These are phyloP conservation scores for Astrothelium macrocarpum DNA, from an alignment of 495 filamentous ascomycete genomes.

Conservation along the genomic window DNA sequence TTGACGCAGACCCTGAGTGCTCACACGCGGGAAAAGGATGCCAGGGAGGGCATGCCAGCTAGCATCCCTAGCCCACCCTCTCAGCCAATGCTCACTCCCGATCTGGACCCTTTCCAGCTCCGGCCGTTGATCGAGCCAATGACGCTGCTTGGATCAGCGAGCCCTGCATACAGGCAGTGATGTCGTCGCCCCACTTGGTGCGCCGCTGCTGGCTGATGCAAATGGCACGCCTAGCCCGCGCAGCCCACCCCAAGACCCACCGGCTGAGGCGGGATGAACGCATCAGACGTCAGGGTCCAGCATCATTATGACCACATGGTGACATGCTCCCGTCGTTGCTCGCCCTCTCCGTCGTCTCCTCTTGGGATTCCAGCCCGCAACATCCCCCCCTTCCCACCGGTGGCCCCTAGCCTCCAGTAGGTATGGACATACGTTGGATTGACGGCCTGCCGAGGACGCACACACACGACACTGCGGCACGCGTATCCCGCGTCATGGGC, in stretches of 20 bases:
- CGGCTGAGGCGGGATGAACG: neutral
- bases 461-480: too few relatives aligned
- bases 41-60: neutral
- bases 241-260: neutral
- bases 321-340: neutral
- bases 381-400: too few relatives aligned
- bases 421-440: too few relatives aligned
- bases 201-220: too few relatives aligned
- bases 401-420: too few relatives aligned
- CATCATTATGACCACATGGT: neutral
- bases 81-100: neutral
- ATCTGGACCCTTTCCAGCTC: neutral
- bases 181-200: neutral
- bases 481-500: too few relatives aligned
- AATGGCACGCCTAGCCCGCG: neutral
- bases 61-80: neutral
- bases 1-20: neutral
- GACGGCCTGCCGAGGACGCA: too few relatives aligned
- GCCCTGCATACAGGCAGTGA: neutral
- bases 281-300: neutral
- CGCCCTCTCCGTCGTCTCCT: neutral
- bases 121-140: neutral
- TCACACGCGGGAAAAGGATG: too few relatives aligned
- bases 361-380: neutral
- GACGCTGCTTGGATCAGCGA: neutral